A percentile compares a stretch with the other conserved stretches of the same genome.
Evolutionary conservation across 2,329 filamentous ascomycete genomes (phyloP).

Genomic region (Chaetothyriales sp.): DNA sequence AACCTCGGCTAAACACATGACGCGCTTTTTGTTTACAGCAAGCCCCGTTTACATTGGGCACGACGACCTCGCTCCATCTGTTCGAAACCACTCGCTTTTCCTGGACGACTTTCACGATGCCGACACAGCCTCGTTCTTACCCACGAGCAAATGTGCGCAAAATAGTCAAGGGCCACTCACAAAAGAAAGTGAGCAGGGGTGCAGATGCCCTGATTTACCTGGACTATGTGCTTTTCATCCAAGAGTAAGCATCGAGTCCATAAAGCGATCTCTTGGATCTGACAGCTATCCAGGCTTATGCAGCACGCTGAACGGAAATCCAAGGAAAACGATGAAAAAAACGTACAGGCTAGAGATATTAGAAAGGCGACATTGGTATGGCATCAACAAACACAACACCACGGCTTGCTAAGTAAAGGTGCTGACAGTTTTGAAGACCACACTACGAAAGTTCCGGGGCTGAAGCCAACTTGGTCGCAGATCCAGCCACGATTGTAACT

Average conservation of each 20-base stretch:
- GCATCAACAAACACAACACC: background rate
- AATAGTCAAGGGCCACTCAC: constrained; percentile 77
- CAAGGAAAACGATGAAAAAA: constrained; percentile 57
- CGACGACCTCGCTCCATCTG: background rate
- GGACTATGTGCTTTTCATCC: constrained; percentile 69
- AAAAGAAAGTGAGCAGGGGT: constrained; percentile 66
- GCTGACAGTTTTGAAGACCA: constrained; percentile 34
- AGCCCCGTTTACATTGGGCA: background rate
- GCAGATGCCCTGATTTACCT: constrained; percentile 75
- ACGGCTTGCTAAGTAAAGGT: background rate
- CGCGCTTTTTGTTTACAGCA: background rate
- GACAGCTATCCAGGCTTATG: constrained; percentile 42
- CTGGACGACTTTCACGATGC: constrained; percentile 1
- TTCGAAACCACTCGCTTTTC: background rate
- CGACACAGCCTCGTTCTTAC: constrained; percentile 32
- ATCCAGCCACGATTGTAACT: background rate
- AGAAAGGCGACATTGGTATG: constrained; percentile 62
- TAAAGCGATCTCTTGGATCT: background rate
- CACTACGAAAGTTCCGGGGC: constrained; percentile 53
- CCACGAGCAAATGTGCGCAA: constrained; percentile 74
- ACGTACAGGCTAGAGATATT: constrained; percentile 59
- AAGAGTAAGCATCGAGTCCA: constrained; percentile 32
- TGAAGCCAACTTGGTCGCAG: constrained; percentile 24
- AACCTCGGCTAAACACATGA: background rate
- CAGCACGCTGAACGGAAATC: constrained; percentile 65